Evolutionary conservation across 2,329 filamentous ascomycete genomes (phyloP), one percentile per base, ranked within the genome.

Genomic region (Tolypocladium nubicola): DNA sequence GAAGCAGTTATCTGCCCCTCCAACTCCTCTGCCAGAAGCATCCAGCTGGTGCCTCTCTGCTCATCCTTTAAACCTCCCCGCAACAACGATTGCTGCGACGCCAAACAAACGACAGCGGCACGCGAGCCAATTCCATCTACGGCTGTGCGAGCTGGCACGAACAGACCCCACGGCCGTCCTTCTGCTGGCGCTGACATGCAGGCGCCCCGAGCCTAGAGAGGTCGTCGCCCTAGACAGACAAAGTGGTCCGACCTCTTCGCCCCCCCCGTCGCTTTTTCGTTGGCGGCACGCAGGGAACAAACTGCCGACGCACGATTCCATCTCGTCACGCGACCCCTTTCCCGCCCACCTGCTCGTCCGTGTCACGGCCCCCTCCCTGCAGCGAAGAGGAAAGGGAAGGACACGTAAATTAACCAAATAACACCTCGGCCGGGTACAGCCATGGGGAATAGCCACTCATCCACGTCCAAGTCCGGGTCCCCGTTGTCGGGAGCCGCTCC

Each of bases 361-460:
- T 45, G 39, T 47, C 40, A 54, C 40, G 40, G 53, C 8, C 53
- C 53, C 4, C 52, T 41, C 16, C 52, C 52, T 54, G 52, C 52
- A 54, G 52, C 47, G 19, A 35, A 16, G 47, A 33, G 30, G 47
- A n/a, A 50, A 35, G 47, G 47, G 26, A 33, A 50, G 26, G 26
- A 50, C 16, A n/a, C 26, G n/a, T 19, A 50, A 4, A n/a, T 50
- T n/a, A 8, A 4, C 16, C 9, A 30, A 13, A 16, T 33, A 21
- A 4, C 52, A 39, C 21, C 26, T 11, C n/a, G 21, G 52, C 38
- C 37, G n/a, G 52, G n/a, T 40, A 14, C 26, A n/a, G 55, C 59
- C 61, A 73, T 73, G 71, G 71, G 71, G 61, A 73, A 73, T 62
- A 73, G 71, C 65, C 67, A 71, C 59, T 72, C 71, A 54, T 68